Evolutionary conservation across 495 filamentous ascomycete species (phyloP), one percentile per base, ranked within the genome.

Genomic region (Penicillium antarcticum): DNA sequence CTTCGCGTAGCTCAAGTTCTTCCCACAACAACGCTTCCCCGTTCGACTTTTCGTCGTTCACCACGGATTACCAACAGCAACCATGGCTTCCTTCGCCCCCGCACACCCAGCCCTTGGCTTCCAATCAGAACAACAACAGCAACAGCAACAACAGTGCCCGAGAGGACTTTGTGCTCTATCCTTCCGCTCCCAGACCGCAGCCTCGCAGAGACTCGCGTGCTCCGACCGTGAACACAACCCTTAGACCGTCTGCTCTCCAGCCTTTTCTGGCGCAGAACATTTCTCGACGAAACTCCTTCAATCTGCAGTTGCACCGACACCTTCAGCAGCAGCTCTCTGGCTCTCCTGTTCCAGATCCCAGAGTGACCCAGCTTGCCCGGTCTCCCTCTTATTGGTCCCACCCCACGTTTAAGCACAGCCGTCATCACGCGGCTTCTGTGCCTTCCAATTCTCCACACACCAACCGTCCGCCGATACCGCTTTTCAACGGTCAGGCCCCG

Each of bases 61-160:
- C 69, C 75, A 85, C 82, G 82, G 81, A 83, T 83, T 73, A 76
- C 58, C 63, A 65, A 66, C 79, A 79, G 72, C 74, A 77, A 80
- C 44, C 73, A 85, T 84, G 81, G 80, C 80, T 78, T 71, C 74
- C 79, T 68, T 66, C 79, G 73, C 75, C 80, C 67, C 72, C 68
- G 61, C 65, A 58, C 47, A 51, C 58, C 56, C 69, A 71, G 69
- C 71, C 74, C 51, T 63, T 62, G 75, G 73, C 73, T 72, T 63
- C 57, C 65, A 67, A 66, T 70, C 61, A 70, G 73, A 65, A 64
- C 67, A 61, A 62, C 70, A 62, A 57, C 68, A 70, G 48, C 58
- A 62, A 49, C 60, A 66, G 53, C 63, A 68, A 71, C 72, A 70
- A 71, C 66, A 70, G 57, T 67, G 62, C 60, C 14, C 63, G 61